These are phyloP conservation scores for Meyerozyma sp. DNA, from an alignment of 1,139 yeast species.

Conservation along the genomic window DNA sequence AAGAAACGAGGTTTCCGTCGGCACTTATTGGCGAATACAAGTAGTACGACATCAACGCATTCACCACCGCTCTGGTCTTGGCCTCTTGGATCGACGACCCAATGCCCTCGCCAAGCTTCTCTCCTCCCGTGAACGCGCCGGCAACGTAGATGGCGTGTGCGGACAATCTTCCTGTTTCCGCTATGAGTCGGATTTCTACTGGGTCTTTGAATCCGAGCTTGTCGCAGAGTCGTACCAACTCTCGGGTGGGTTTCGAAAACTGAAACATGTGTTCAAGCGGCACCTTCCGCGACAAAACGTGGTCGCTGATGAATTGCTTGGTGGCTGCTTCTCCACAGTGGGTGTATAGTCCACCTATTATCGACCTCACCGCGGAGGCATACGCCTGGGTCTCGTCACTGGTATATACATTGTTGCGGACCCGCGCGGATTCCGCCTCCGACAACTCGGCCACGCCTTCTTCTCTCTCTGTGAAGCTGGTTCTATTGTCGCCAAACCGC, in stretches of 20 bases:
- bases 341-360: slow-evolving; percentile 66
- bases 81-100: slow-evolving; percentile 93
- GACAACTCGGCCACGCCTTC: slow-evolving; percentile 48
- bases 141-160: slow-evolving; percentile 84
- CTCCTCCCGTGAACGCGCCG: slow-evolving; percentile 82
- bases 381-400: slow-evolving; percentile 35
- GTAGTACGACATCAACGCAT: slow-evolving; percentile 88
- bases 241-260: slow-evolving; percentile 83
- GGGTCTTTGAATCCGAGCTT: slow-evolving; percentile 76
- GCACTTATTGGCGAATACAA: slow-evolving; percentile 71
- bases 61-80: slow-evolving; percentile 85
- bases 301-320: slow-evolving; percentile 62
- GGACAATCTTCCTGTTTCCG: slow-evolving; percentile 90
- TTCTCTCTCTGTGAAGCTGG: slow-evolving; percentile 41
- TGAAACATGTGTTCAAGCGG: slow-evolving; percentile 69
- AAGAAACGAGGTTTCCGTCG: slow-evolving; percentile 34
- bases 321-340: slow-evolving; percentile 59
- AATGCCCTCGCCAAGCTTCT: slow-evolving; percentile 89
- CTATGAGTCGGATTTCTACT: slow-evolving; percentile 67
- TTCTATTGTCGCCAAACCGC: slow-evolving; percentile 41
- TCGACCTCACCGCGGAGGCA: slow-evolving; percentile 63
- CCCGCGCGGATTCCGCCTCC: slow-evolving; percentile 20
- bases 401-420: slow-evolving; percentile 18
- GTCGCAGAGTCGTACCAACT: slow-evolving; percentile 70
- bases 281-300: slow-evolving; percentile 73